Evolutionary conservation across 495 filamentous ascomycete species (phyloP).

Genomic region (Zalerion maritima): DNA sequence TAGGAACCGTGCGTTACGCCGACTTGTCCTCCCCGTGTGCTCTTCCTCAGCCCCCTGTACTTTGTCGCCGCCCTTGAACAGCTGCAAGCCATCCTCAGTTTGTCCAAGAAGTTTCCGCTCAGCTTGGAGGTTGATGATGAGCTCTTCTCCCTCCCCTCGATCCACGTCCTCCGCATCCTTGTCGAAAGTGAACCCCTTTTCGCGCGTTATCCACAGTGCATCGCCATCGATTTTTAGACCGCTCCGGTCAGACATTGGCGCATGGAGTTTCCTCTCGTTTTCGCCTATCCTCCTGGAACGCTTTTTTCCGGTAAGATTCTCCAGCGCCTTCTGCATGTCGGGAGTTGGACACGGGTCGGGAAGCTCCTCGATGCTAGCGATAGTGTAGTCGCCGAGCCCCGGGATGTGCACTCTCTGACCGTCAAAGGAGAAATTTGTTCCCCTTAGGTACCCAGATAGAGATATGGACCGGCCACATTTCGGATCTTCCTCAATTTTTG

Average conservation of each 20-base stretch:
- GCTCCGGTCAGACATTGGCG: slow-evolving; percentile 94
- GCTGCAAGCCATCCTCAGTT: slow-evolving; percentile 60
- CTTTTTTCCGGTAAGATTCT: slow-evolving; percentile 67
- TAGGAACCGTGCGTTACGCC: slow-evolving; percentile 50
- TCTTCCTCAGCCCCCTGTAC: slow-evolving; percentile 47
- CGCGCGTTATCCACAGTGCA: slow-evolving; percentile 41
- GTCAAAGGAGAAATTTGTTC: slow-evolving; percentile 85
- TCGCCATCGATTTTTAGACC: slow-evolving; percentile 57
- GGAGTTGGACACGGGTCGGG: slow-evolving; percentile 95
- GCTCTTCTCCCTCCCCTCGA: slow-evolving; percentile 78
- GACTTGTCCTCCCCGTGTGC: slow-evolving; percentile 54
- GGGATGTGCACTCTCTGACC: slow-evolving; percentile 84
- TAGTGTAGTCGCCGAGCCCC: slow-evolving; percentile 81
- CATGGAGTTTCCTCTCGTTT: slow-evolving; percentile 89
- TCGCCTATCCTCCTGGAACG: slow-evolving; percentile 68
- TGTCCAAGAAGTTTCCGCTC: slow-evolving; percentile 73
- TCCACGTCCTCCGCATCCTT: slow-evolving; percentile 51
- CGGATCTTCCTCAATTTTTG: slow-evolving; percentile 67
- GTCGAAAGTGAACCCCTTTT: slow-evolving; percentile 60
- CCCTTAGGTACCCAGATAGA: slow-evolving; percentile 84
- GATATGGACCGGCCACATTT: slow-evolving; percentile 84
- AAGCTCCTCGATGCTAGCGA: slow-evolving; percentile 68
- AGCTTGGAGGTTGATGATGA: slow-evolving; percentile 78
- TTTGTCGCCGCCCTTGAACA: slow-evolving; percentile 65
- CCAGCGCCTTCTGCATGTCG: slow-evolving; percentile 68